Conservation (phyloP, 2,329 filamentous ascomycete genomes). For the Pseudogymnoascus sp. region DNA sequence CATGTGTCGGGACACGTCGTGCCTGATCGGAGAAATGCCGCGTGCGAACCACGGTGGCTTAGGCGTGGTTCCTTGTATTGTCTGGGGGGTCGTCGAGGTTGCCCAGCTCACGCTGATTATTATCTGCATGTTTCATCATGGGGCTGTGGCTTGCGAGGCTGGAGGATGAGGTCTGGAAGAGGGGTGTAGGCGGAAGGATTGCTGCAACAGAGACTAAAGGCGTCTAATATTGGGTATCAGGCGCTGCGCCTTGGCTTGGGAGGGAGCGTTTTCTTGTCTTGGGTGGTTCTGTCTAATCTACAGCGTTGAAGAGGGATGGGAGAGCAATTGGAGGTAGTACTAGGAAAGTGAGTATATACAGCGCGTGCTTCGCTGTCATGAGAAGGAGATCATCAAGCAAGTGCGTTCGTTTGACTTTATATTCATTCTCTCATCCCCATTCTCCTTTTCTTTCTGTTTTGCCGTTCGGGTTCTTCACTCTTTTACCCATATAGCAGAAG, state of each 20-base stretch:
- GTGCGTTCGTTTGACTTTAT: neutral
- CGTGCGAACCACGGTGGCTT: neutral
- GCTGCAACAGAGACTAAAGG: neutral
- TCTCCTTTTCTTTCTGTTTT: neutral
- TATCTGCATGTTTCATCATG: conserved; percentile 1
- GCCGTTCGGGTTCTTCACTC: neutral
- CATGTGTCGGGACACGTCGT: neutral
- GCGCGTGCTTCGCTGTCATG: neutral
- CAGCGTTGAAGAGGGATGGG: neutral
- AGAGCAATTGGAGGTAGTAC: neutral
- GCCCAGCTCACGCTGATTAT: neutral
- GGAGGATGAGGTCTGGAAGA: neutral
- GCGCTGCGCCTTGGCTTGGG: neutral
- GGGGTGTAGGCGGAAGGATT: neutral
- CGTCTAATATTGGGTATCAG: neutral
- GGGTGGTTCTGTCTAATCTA: neutral
- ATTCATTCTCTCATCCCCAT: neutral
- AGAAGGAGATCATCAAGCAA: neutral
- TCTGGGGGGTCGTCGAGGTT: neutral
- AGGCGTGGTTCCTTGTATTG: neutral
- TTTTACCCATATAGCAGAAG: neutral
- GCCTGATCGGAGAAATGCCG: neutral
- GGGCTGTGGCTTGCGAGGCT: neutral
- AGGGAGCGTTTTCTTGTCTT: neutral
- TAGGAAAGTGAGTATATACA: neutral